A percentile compares a stretch with the other conserved stretches of the same genome.
These are phyloP conservation scores for Passalora sequoiae DNA, from an alignment of 2,329 filamentous ascomycete genomes.

Conservation along the genomic window DNA sequence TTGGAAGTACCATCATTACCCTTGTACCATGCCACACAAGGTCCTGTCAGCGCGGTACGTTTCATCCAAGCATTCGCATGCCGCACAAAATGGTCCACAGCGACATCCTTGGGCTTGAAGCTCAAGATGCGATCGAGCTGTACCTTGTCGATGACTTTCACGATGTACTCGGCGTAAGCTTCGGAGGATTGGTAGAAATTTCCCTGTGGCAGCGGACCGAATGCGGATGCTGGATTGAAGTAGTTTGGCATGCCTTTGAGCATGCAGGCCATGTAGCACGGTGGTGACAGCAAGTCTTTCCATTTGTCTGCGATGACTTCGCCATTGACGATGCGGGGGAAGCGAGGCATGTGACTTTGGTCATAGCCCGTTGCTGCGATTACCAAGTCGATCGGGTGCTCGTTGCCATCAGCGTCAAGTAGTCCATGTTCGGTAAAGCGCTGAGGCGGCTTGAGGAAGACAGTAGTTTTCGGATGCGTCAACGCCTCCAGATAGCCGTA, in stretches of 20 bases:
- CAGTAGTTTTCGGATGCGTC: conserved; percentile 16
- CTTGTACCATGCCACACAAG: conserved; percentile 22
- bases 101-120: conserved; percentile 16
- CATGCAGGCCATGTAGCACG: conserved; percentile 21
- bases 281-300: conserved; percentile 11
- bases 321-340: conserved; percentile 18
- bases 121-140: conserved; percentile 20
- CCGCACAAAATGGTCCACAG: conserved; percentile 22
- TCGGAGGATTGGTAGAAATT: conserved; percentile 21
- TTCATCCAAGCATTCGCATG: conserved; percentile 21
- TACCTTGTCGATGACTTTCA: conserved; percentile 22
- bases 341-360: conserved; percentile 19
- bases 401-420: conserved; percentile 16
- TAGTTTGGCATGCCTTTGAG: conserved; percentile 22
- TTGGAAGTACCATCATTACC: conserved; percentile 17
- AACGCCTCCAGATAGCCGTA: conserved; percentile 23
- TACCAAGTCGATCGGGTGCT: conserved; percentile 20
- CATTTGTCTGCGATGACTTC: conserved; percentile 11
- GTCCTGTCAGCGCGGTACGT: conserved; percentile 18
- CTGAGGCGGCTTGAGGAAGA: conserved; percentile 14
- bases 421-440: conserved; percentile 17
- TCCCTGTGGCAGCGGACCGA: conserved; percentile 19
- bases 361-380: conserved; percentile 24
- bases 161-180: conserved; percentile 19
- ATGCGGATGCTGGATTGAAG: conserved; percentile 23